Percentiles rank a stretch among this genome's conserved stretches.
These are phyloP conservation scores for Malania oleifera DNA, from an alignment of 164 flowering plant genomes.

Conservation along the genomic window DNA sequence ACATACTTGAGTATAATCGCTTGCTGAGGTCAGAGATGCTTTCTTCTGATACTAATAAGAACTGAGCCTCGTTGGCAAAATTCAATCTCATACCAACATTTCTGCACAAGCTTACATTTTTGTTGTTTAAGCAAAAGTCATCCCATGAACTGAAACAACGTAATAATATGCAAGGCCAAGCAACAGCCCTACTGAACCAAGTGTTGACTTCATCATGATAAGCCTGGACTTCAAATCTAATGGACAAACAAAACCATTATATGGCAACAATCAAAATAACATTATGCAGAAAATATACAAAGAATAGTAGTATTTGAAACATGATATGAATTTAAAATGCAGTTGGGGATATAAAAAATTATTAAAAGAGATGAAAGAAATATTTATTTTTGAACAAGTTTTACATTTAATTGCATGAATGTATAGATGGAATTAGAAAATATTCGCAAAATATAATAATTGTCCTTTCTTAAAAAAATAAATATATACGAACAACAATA, in stretches of 20 bases:
- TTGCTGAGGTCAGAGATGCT: constrained; percentile 74
- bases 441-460: too few species aligned
- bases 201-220: constrained; percentile 43
- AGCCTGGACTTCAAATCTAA: constrained; percentile 61
- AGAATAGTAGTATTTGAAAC: not conserved
- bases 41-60: constrained; percentile 74
- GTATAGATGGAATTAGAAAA: too few species aligned
- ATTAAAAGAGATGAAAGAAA: too few species aligned
- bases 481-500: too few species aligned
- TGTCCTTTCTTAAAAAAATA: too few species aligned
- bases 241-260: constrained; percentile 1
- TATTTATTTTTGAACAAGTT: too few species aligned
- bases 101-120: constrained; percentile 41
- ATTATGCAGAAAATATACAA: not conserved
- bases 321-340: too few species aligned
- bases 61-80: constrained; percentile 89
- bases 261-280: not conserved
- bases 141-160: constrained; percentile 37
- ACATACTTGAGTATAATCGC: constrained; percentile 61
- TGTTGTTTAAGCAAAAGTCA: constrained; percentile 19
- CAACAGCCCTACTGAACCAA: constrained; percentile 82
- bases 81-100: constrained; percentile 47
- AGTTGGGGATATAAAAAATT: too few species aligned
- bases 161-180: constrained; percentile 62
- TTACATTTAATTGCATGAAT: too few species aligned